A percentile compares a stretch with the other conserved stretches of the same genome.
Conservation (phyloP, 2,329 filamentous ascomycete genomes). For the Beauveria scarabaeidicola region DNA sequence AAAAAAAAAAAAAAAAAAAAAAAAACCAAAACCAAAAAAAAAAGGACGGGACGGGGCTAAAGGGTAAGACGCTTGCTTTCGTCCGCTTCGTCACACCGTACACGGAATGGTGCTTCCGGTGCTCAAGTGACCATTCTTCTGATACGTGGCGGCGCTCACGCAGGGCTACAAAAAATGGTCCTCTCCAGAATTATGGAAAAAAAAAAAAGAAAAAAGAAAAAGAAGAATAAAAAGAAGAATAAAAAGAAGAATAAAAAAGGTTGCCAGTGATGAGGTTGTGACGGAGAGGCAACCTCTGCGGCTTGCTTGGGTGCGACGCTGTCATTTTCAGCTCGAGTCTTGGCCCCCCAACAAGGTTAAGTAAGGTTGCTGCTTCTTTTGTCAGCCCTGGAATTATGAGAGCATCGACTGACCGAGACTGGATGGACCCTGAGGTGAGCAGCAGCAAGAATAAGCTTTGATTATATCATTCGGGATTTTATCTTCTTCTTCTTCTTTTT, state of each 20-base stretch:
- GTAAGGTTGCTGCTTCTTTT: no score
- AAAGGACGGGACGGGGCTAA: no score
- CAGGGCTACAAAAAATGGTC: not conserved
- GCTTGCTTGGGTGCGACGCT: not conserved
- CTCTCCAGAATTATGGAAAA: no score
- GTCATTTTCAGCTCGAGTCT: constrained; percentile 7
- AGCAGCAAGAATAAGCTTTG: not conserved
- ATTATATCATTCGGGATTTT: not conserved
- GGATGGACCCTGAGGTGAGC: not conserved
- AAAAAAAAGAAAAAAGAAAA: not conserved
- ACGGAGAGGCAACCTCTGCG: not conserved
- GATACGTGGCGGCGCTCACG: not conserved
- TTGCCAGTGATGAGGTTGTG: not conserved
- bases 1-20: not conserved
- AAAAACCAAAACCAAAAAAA: not conserved
- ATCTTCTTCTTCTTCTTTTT: not conserved
- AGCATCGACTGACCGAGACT: not conserved
- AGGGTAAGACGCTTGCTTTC: not conserved
- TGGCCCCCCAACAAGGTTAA: not conserved
- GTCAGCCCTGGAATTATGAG: no score
- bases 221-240: not conserved
- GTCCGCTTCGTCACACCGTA: not conserved
- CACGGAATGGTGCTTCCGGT: not conserved
- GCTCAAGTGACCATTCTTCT: not conserved
- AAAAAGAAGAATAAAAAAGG: not conserved